Base-by-base conservation (phyloP, 2,329 filamentous ascomycete species). In the Neurospora sp. region DNA sequence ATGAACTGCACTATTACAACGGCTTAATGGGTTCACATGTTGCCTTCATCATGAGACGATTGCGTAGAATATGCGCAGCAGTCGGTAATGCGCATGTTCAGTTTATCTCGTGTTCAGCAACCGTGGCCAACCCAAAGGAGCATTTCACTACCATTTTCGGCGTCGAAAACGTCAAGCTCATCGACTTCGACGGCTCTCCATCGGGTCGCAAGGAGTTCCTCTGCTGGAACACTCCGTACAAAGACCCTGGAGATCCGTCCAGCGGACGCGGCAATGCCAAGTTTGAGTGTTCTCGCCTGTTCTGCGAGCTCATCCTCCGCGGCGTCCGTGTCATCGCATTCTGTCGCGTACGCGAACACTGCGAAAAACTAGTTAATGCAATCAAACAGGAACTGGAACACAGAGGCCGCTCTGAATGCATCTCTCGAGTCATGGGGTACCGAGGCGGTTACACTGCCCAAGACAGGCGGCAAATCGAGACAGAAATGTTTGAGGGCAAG, bases 111-210 rank as follows among this genome's bases (percentile, higher is more conserved):
- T 99, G 96, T 79, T 99, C 96, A 66, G 96, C 96, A 3, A 99
- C 96, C 0, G 93, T 99, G 6, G 92, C 94, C 1, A 98, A 99
- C 76, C 96, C 96, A 0, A 85, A 91, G 73, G 86, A 93, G 75
- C 96, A 99, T 78, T 98, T 99, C 87, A 90, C 89, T 79, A 92
- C 92, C 0, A 91, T 99, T n/a, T 97, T 98, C 74, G 95, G 95
- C 0, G 86, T 97, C 6, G 87, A 93, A 0, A 84, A 94, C 73
- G 92, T 97, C 15, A 88, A 86, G 70, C 80, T 98, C 65, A 91
- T 95, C 0, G 93, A 97, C 76, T 94, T 92, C 76, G 96, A 99
- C 77, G 96, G 96, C 1, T 97, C 94, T 0, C 96, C 96, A 0
- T 93, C 93, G 6, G 93, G 95, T 73, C 86, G 93, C 28, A 98